phyloP scores from a whole-genome alignment of 768 basidiomycete species.

The Fistulinella prunicolor region DNA sequence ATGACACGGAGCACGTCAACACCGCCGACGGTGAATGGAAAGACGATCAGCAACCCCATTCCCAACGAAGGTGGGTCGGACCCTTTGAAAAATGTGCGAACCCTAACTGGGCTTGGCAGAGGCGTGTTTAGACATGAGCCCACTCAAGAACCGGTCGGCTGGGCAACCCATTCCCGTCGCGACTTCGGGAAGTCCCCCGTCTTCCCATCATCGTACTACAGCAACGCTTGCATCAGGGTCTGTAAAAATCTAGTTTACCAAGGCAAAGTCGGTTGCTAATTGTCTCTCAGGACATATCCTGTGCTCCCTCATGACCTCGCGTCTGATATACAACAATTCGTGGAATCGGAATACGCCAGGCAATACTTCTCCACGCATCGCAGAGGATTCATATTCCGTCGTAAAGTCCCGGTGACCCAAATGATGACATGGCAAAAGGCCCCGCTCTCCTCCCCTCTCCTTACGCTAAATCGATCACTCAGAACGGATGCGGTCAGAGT shows the following conservation, averaged over 20 bases:
- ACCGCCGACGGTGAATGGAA: slow-evolving; percentile 52
- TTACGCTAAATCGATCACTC: slow-evolving; percentile 62
- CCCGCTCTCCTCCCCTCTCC: slow-evolving; percentile 69
- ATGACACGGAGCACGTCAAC: slow-evolving; percentile 36
- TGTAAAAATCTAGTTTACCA: slow-evolving; percentile 20
- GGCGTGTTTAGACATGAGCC: slow-evolving; percentile 71
- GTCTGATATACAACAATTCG: slow-evolving; percentile 84
- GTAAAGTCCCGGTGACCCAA: slow-evolving; percentile 77
- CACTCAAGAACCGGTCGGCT: slow-evolving; percentile 61
- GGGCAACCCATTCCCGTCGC: slow-evolving; percentile 64
- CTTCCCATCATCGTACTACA: slow-evolving; percentile 27
- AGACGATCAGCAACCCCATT: slow-evolving; percentile 65
- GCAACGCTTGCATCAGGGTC: slow-evolving; percentile 66
- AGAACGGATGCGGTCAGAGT: slow-evolving; percentile 77
- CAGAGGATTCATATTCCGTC: slow-evolving; percentile 83
- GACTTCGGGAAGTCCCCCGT: slow-evolving; percentile 33
- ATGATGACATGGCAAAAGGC: slow-evolving; percentile 92
- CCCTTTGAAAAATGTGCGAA: not conserved
- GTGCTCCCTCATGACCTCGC: slow-evolving; percentile 77
- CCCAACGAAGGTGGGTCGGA: slow-evolving; percentile 58
- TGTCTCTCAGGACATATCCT: slow-evolving; percentile 59
- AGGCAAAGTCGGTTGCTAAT: slow-evolving; percentile 6
- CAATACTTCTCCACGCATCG: slow-evolving; percentile 89
- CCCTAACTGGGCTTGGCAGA: slow-evolving; percentile 33
- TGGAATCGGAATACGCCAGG: slow-evolving; percentile 78